Base-by-base conservation (phyloP, 805 yeast species). In the Saitoella complicata region DNA sequence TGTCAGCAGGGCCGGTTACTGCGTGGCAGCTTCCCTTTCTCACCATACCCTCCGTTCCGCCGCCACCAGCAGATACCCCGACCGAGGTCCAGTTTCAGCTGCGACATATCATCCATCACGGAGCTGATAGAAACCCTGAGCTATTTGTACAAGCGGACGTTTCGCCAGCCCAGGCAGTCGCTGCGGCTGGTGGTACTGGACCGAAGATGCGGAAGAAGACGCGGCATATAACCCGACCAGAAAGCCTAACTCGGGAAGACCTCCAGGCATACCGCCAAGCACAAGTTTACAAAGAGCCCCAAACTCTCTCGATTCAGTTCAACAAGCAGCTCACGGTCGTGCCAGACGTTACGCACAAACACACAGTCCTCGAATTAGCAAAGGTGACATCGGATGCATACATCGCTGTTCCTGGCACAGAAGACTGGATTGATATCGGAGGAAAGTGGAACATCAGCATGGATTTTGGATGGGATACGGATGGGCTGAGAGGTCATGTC, bases 301-400 rank as follows among this genome's bases (percentile, higher is more conserved):
- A 21, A 21, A 21, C 21, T 21, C 21, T 21, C 21, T 21, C 21
- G 21, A 21, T 21, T 21, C 21, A 21, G 21, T 39, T 30, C 30
- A 32, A 10, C 32, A 44, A 45, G 37, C 49, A 46, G n/a, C 44
- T 37, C 9, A 42, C 51, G 31, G 11, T 66, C 1, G 71, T 80
- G 1, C 98, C 98, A 0, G 74, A 91, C 52, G 64, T 88, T 6
- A 64, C 75, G 1, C 95, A 87, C 59, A 72, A 71, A 44, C 75
- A 75, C 37, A 83, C 95, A 0, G 58, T 88, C 3, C 65, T 87
- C 2, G 64, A 81, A 1, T 62, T 88, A 38, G 97, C 96, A 0
- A 61, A 77, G 44, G 81, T 88, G 75, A 76, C 95, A 0, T 82
- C 94, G 1, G 81, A 91, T 58, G 96, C 97, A 2, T 91, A 88